Evolutionary conservation across 352 stramenopile species (phyloP).

Genomic region (Pythium insidiosum): DNA sequence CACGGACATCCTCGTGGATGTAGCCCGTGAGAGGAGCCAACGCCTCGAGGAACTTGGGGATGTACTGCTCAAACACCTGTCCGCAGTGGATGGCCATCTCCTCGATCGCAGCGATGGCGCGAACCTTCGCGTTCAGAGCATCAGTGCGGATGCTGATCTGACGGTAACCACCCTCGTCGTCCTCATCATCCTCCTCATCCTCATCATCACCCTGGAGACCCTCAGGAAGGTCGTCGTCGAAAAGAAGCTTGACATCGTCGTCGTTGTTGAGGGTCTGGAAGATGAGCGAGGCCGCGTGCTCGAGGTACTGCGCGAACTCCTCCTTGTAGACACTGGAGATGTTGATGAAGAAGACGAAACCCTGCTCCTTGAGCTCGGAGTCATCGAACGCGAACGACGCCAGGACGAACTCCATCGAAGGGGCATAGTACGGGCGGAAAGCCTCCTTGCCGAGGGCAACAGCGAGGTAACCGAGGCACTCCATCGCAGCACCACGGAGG

Average conservation of each 20-base stretch:
- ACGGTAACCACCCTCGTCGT: slow-evolving; percentile 57
- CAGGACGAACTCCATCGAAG: slow-evolving; percentile 93
- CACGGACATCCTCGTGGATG: slow-evolving; percentile 84
- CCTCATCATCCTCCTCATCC: slow-evolving; percentile 45
- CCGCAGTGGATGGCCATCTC: slow-evolving; percentile 81
- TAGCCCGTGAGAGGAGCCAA: slow-evolving; percentile 78
- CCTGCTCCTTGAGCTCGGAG: slow-evolving; percentile 97
- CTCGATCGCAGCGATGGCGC: slow-evolving; percentile 73
- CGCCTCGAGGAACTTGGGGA: slow-evolving; percentile 74
- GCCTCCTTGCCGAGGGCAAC: slow-evolving; percentile 93
- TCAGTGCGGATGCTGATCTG: slow-evolving; percentile 86
- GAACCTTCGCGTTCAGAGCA: slow-evolving; percentile 79
- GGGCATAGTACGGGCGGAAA: slow-evolving; percentile 93
- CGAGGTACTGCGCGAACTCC: slow-evolving; percentile 93
- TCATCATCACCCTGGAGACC: slow-evolving; percentile 77
- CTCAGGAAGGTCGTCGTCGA: slow-evolving; percentile 62
- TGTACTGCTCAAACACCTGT: slow-evolving; percentile 71
- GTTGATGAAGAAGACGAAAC: slow-evolving; percentile 98
- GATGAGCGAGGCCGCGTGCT: slow-evolving; percentile 62
- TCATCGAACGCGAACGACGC: slow-evolving; percentile 90
- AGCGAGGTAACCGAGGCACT: slow-evolving; percentile 98
- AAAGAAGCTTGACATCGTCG: slow-evolving; percentile 63
- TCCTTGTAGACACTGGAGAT: slow-evolving; percentile 97
- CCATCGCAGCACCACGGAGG: slow-evolving; percentile 92
- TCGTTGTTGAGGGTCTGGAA: slow-evolving; percentile 67